A percentile compares a stretch with the other conserved stretches of the same genome.
phyloP scores from a whole-genome alignment of 164 flowering plant genomes.

The Tetrastigma voinierianum region DNA sequence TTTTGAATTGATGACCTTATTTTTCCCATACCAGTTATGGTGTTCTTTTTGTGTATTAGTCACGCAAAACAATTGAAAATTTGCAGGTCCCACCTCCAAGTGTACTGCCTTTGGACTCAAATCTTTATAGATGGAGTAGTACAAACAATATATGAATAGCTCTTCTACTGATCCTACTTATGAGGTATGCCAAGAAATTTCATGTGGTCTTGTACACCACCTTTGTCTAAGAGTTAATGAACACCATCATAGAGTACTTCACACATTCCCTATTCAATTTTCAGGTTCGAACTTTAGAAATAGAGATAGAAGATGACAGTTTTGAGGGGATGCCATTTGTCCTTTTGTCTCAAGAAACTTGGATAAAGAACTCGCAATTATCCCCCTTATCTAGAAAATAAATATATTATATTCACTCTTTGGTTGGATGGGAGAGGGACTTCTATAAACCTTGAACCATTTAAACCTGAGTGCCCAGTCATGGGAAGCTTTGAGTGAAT shows the following conservation, averaged over 20 bases:
- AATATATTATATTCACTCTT: too few relatives aligned
- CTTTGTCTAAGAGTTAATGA: not conserved
- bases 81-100: conserved; percentile 77
- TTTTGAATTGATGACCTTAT: too few relatives aligned
- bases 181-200: conserved; percentile 39
- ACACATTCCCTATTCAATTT: conserved; percentile 9
- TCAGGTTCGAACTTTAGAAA: conserved; percentile 66
- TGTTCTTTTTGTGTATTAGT: conserved; percentile 1
- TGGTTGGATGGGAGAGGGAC: too few relatives aligned
- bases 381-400: too few relatives aligned
- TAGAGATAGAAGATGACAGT: conserved; percentile 60
- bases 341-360: conserved; percentile 63
- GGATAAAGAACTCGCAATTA: conserved; percentile 96
- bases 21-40: conserved; percentile 5
- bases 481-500: conserved; percentile 69
- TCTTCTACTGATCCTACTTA: conserved; percentile 37
- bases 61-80: not conserved
- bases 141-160: conserved; percentile 51
- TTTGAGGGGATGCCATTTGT: conserved; percentile 92
- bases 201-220: conserved; percentile 5
- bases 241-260: not conserved
- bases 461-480: conserved; percentile 55
- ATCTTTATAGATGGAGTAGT: conserved; percentile 49
- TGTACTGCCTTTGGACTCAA: conserved; percentile 64
- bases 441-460: too few relatives aligned